Evolutionary conservation across 306 rosid species (phyloP), one percentile per base, ranked within the genome.

Genomic region (Hylodesmum podocarpum): DNA sequence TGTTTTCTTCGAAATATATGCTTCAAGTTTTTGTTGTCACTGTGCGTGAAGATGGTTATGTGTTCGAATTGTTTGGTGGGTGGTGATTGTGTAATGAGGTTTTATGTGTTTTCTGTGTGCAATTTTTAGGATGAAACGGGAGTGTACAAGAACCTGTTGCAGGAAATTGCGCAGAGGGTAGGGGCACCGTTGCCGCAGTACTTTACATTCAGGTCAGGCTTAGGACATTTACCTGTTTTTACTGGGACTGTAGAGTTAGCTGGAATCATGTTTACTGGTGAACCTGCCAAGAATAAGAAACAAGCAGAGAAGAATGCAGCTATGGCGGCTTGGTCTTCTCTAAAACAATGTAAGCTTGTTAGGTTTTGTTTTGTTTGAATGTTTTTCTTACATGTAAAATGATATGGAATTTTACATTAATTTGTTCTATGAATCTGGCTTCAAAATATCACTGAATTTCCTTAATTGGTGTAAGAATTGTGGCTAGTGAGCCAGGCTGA

Each of bases 271-370:
- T 96, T 96, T 78, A 96, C 98, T 1, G 99, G 99, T 3, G 99
- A 96, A 40, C 89, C 92, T 79, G 99, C 99, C 49, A 96, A 96
- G 94, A 96, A 89, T 58, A 96, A 96, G 79, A 96, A 96, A 73
- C 99, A 96, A 73, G 99, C 99, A 3, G 99, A 96, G 88, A 96
- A 96, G 82, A 96, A 96, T 88, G 99, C 99, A 11, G 99, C 99
- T 55, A 91, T 96, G 99, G 98, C 99, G 57, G 98, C 99, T 65
- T 96, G 99, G 99, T 92, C 99, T 6, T 87, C 96, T 76, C 81
- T 96, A 74, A 96, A 96, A 84, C 98, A 92, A 82, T 61, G 99
- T 96, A 78, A 92, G 39, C 49, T 66, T 3, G 6, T 61, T 24
- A 70, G 44, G 34, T 75, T 76, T 62, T 6, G 34, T 75, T 76